Percentiles rank a stretch among this genome's conserved stretches.
Evolutionary conservation across 768 basidiomycete species (phyloP).

Genomic region (Auricularia auricula-judae): DNA sequence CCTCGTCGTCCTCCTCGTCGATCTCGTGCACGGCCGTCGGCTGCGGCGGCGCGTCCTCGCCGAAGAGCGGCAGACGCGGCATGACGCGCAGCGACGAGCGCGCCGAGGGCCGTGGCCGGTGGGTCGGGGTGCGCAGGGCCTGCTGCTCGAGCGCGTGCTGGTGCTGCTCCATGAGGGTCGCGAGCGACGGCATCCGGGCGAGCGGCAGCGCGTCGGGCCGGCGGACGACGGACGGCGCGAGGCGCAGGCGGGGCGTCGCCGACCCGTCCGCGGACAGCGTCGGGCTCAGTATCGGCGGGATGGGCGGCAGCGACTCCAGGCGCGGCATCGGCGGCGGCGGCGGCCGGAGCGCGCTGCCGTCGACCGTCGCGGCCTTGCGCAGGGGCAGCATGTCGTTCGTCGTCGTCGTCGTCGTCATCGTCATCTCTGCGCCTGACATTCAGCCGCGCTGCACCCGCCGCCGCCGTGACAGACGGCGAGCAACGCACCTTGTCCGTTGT

Average conservation of each 20-base stretch:
- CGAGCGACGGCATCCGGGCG: not conserved
- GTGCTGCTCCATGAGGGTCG: not conserved
- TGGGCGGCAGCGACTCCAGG: not conserved
- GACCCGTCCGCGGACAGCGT: not conserved
- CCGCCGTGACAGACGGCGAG: too few relatives aligned
- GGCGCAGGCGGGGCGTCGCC: not conserved
- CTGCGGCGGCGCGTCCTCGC: constrained; percentile 17
- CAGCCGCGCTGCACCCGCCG: too few relatives aligned
- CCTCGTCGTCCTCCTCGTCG: constrained; percentile 23
- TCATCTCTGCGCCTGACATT: too few relatives aligned
- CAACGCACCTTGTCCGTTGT: too few relatives aligned
- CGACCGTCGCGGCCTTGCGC: too few relatives aligned
- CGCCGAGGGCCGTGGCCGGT: not conserved
- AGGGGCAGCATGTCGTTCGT: too few relatives aligned
- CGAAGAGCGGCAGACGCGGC: constrained; percentile 40
- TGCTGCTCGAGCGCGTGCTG: not conserved
- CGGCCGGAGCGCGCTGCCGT: too few relatives aligned
- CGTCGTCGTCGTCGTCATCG: too few relatives aligned
- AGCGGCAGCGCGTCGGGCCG: not conserved
- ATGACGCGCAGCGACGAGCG: constrained; percentile 17
- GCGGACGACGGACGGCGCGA: not conserved
- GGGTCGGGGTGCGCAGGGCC: not conserved
- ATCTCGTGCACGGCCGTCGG: constrained; percentile 15
- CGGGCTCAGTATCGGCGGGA: not conserved
- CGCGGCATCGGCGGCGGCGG: not conserved